Evolutionary conservation across 306 rosid genomes (phyloP).

Genomic region (Rosa rugosa): DNA sequence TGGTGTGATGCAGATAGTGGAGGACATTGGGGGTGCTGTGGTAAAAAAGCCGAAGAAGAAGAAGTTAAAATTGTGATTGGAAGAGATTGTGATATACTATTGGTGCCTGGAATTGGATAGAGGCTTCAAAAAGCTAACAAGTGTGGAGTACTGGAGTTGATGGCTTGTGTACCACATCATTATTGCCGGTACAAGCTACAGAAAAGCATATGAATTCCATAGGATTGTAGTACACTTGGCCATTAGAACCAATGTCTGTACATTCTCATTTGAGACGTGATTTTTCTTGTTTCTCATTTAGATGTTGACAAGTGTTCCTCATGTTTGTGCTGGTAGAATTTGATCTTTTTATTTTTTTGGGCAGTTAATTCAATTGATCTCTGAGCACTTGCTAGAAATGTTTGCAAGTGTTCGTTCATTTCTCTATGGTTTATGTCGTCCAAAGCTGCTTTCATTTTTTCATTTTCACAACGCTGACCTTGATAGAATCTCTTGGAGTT

Average conservation of each 20-base stretch:
- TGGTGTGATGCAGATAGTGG: slow-evolving; percentile 43
- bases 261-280: neutral
- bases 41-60: slow-evolving; percentile 43
- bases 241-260: neutral
- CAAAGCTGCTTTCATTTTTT: neutral
- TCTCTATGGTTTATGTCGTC: neutral
- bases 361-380: neutral
- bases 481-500: neutral
- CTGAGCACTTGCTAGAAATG: neutral
- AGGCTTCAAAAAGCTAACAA: neutral
- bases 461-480: neutral
- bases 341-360: neutral
- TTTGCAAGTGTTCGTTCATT: neutral
- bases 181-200: neutral
- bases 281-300: neutral
- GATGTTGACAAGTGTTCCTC: neutral
- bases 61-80: slow-evolving; percentile 44
- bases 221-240: neutral
- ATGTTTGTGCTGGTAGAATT: neutral
- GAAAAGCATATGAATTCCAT: neutral
- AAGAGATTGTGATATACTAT: neutral
- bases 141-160: neutral
- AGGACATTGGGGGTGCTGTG: slow-evolving; percentile 37
- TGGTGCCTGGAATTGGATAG: neutral
- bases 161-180: neutral